Percentiles rank a stretch among this genome's conserved stretches.
Conservation (phyloP, 495 filamentous ascomycete genomes). For the Articulospora tetracladia region DNA sequence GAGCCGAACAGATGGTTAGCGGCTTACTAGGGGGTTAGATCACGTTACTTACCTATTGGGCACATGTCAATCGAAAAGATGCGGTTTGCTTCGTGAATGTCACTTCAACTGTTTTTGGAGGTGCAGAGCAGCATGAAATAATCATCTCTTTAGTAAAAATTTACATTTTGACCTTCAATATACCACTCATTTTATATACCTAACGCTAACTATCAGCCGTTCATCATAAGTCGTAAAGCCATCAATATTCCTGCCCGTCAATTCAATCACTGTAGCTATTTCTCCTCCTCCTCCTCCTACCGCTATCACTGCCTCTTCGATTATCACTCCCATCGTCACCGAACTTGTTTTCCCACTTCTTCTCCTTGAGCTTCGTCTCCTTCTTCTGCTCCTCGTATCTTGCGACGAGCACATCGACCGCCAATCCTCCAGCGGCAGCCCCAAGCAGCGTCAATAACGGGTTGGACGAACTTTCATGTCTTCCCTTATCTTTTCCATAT, state of each 20-base stretch:
- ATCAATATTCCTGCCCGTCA: background rate
- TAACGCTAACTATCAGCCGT: background rate
- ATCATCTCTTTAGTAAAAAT: background rate
- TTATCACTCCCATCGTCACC: background rate
- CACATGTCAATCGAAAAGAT: too few relatives aligned
- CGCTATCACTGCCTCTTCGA: conserved; percentile 1
- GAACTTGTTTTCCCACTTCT: conserved; percentile 11
- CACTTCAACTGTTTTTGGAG: too few relatives aligned
- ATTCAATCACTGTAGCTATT: conserved; percentile 1
- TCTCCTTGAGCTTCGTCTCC: conserved; percentile 6
- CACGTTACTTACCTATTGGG: too few relatives aligned
- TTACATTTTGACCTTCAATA: background rate
- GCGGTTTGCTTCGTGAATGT: too few relatives aligned
- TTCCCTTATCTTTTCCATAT: background rate
- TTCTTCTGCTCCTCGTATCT: conserved; percentile 15
- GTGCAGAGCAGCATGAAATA: too few relatives aligned
- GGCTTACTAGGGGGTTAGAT: too few relatives aligned
- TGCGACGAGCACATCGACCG: conserved; percentile 16
- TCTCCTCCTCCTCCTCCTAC: conserved; percentile 1
- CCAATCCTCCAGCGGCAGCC: conserved; percentile 19
- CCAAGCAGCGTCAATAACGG: conserved; percentile 18
- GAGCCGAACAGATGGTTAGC: too few relatives aligned
- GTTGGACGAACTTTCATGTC: background rate
- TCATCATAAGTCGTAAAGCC: conserved; percentile 2
- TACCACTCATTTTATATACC: background rate